Evolutionary conservation across 1,139 yeast genomes (phyloP).

Genomic region (Candida tunisiensis): DNA sequence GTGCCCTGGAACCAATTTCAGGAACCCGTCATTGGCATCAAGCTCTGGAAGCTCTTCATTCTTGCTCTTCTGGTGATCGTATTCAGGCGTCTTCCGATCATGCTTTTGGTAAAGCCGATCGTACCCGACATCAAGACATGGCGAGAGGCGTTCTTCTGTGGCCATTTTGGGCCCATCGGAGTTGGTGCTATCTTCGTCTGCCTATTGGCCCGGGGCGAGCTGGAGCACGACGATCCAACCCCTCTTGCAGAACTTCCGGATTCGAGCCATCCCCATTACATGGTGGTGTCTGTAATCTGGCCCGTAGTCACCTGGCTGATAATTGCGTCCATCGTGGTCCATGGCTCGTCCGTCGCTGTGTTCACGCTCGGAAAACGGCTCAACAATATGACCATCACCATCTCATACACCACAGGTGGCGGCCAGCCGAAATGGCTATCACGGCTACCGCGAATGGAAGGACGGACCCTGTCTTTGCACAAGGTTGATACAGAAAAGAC

Average conservation of each 20-base stretch:
- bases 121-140: slow-evolving; percentile 81
- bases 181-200: slow-evolving; percentile 87
- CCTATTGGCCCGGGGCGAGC: slow-evolving; percentile 58
- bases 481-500: slow-evolving; percentile 47
- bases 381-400: slow-evolving; percentile 83
- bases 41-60: slow-evolving; percentile 65
- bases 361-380: slow-evolving; percentile 76
- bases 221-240: slow-evolving; percentile 46
- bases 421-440: slow-evolving; percentile 67
- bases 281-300: slow-evolving; percentile 65
- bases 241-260: slow-evolving; percentile 39
- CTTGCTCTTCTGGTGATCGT: slow-evolving; percentile 63
- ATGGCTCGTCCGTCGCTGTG: slow-evolving; percentile 95
- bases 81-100: slow-evolving; percentile 72
- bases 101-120: slow-evolving; percentile 49
- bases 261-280: slow-evolving; percentile 39
- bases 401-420: slow-evolving; percentile 72
- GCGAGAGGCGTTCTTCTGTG: slow-evolving; percentile 87
- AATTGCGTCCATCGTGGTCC: slow-evolving; percentile 76
- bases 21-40: slow-evolving; percentile 40
- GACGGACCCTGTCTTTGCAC: slow-evolving; percentile 63
- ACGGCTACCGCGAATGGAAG: slow-evolving; percentile 66
- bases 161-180: slow-evolving; percentile 94
- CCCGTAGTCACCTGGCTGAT: slow-evolving; percentile 80
- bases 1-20: slow-evolving; percentile 79